Evolutionary conservation across 1,284 basidiomycete species (phyloP).

Genomic region (Ganoderma multipileum): DNA sequence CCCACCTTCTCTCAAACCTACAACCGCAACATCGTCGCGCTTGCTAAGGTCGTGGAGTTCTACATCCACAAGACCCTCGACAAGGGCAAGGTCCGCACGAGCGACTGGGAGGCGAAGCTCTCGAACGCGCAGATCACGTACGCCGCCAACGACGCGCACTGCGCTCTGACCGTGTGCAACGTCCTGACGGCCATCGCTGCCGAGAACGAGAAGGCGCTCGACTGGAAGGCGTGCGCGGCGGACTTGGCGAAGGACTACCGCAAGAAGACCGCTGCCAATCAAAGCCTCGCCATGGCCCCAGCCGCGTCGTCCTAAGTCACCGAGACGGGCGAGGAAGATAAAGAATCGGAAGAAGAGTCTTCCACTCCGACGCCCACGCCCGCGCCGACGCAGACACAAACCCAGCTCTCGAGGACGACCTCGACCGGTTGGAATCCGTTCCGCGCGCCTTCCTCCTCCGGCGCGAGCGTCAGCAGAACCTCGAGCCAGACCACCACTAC

Average conservation of each 20-base stretch:
- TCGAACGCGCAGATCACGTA: slow-evolving; percentile 44
- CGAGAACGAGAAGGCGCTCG: slow-evolving; percentile 37
- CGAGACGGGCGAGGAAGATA: neutral
- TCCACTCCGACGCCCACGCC: neutral
- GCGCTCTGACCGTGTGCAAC: slow-evolving; percentile 55
- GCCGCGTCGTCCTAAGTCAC: neutral
- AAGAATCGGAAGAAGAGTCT: neutral
- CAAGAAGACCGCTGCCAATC: slow-evolving; percentile 6
- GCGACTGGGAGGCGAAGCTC: slow-evolving; percentile 63
- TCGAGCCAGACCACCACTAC: slow-evolving; percentile 3
- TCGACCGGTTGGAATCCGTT: slow-evolving; percentile 1
- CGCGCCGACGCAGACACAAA: neutral
- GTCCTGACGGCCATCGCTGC: slow-evolving; percentile 48
- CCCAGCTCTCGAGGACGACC: neutral
- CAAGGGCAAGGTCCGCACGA: slow-evolving; percentile 59
- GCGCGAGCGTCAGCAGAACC: neutral
- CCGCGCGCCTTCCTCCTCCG: neutral
- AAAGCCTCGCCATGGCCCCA: neutral
- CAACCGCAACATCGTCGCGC: slow-evolving; percentile 56
- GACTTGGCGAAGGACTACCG: slow-evolving; percentile 33
- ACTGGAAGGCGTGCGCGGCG: slow-evolving; percentile 38
- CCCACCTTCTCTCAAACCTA: slow-evolving; percentile 43
- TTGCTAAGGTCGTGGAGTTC: slow-evolving; percentile 58
- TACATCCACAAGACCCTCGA: slow-evolving; percentile 55
- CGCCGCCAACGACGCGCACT: slow-evolving; percentile 68